These are phyloP conservation scores for Cucurbita argyrosperma DNA, from an alignment of 306 rosid species.

Conservation along the genomic window DNA sequence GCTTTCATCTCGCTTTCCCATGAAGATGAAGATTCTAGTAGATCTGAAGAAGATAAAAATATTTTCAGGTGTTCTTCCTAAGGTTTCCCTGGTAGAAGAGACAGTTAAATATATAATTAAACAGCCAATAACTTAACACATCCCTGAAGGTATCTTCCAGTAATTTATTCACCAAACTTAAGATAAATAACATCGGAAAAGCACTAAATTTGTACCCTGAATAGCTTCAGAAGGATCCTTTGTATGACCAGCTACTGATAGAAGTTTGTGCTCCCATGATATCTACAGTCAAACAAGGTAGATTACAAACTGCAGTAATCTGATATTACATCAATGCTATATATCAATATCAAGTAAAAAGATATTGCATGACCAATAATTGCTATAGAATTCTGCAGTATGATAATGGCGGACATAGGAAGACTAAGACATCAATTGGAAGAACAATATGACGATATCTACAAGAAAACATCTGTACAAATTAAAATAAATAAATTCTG, in stretches of 20 bases:
- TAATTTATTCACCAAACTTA: background rate
- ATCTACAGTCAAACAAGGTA: conserved; percentile 32
- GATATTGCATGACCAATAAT: background rate
- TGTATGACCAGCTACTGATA: conserved; percentile 76
- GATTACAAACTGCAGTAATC: background rate
- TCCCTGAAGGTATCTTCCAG: background rate
- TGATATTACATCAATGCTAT: background rate
- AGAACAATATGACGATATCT: background rate
- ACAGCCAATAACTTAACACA: background rate
- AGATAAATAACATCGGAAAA: background rate
- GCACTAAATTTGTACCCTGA: conserved; percentile 34
- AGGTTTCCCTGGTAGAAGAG: background rate
- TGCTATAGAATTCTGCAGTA: background rate
- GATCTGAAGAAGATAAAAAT: background rate
- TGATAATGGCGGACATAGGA: background rate
- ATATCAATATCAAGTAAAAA: background rate
- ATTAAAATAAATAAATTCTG: background rate
- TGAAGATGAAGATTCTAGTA: background rate
- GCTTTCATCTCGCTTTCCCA: background rate
- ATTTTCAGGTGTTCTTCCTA: background rate
- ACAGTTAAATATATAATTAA: background rate
- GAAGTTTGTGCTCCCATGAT: conserved; percentile 70
- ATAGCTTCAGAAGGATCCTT: conserved; percentile 71
- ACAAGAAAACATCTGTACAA: background rate
- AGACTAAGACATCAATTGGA: background rate